These are phyloP conservation scores for Carnegiea gigantea DNA, from an alignment of 179 eudicot genomes.

Conservation along the genomic window DNA sequence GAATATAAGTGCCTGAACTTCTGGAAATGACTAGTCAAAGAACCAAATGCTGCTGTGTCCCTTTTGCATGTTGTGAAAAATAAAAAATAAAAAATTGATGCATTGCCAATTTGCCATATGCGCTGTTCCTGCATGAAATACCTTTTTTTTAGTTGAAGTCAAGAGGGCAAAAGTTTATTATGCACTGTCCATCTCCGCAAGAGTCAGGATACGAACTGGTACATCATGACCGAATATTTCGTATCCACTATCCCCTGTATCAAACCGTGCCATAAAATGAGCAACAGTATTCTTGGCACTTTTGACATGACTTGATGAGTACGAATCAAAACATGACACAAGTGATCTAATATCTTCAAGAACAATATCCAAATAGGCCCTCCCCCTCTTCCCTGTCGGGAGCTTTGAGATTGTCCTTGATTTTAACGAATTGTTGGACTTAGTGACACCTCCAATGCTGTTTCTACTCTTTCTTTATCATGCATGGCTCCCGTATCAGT, in stretches of 20 bases:
- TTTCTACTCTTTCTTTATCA: neutral
- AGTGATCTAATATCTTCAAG: too few species aligned
- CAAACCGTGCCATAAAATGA: too few species aligned
- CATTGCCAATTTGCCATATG: neutral
- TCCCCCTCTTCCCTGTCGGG: too few species aligned
- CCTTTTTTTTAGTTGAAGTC: neutral
- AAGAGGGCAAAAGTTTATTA: too few species aligned
- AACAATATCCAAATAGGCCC: too few species aligned
- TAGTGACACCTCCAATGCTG: neutral
- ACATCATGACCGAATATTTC: too few species aligned
- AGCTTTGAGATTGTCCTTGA: neutral
- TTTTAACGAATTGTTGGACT: neutral
- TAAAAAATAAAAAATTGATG: slow-evolving; percentile 2
- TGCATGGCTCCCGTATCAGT: neutral
- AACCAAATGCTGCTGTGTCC: neutral
- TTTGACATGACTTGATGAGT: too few species aligned
- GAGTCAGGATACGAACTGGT: too few species aligned
- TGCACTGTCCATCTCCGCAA: too few species aligned
- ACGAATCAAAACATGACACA: too few species aligned
- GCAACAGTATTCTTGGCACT: too few species aligned
- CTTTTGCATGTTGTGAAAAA: neutral
- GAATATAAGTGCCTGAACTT: neutral
- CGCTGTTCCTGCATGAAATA: neutral
- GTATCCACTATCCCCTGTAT: too few species aligned
- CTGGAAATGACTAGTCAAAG: neutral